Evolutionary conservation across 495 filamentous ascomycete genomes (phyloP).

Genomic region (Penicillium soppii): DNA sequence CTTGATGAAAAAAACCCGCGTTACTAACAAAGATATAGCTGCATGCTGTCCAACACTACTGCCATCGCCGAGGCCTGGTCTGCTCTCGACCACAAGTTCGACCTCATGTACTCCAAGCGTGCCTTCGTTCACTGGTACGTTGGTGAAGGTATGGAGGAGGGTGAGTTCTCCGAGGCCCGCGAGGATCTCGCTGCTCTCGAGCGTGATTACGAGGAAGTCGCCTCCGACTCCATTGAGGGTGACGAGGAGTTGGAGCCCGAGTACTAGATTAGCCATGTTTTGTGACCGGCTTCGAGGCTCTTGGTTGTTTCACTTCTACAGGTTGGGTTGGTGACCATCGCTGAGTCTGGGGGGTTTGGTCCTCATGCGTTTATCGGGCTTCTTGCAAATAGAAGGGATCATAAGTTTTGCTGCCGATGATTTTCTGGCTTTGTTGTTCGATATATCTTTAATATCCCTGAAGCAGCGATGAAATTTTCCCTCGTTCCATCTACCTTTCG

Average conservation of each 20-base stretch:
- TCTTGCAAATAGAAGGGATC: constrained; percentile 46
- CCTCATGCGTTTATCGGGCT: constrained; percentile 29
- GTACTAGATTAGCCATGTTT: constrained; percentile 66
- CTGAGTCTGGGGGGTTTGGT: constrained; percentile 23
- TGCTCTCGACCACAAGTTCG: constrained; percentile 96
- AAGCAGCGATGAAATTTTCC: constrained; percentile 46
- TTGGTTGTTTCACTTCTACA: constrained; percentile 20
- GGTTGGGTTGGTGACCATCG: constrained; percentile 27
- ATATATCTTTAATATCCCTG: constrained; percentile 52
- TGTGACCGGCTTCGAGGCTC: constrained; percentile 20
- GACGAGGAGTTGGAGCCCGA: constrained; percentile 84
- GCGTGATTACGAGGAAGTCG: constrained; percentile 99
- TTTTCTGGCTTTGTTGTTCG: constrained; percentile 43
- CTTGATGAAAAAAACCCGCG: neutral
- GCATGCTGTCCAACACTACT: constrained; percentile 99
- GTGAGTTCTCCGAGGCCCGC: constrained; percentile 98
- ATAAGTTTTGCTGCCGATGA: constrained; percentile 43
- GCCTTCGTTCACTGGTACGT: constrained; percentile 99
- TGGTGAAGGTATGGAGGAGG: constrained; percentile 99
- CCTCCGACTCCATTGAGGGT: constrained; percentile 86
- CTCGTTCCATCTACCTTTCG: constrained; percentile 30
- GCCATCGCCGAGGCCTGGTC: constrained; percentile 99
- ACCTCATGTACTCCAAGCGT: constrained; percentile 99
- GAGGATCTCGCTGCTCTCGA: constrained; percentile 97
- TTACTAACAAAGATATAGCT: constrained; percentile 51